These are phyloP conservation scores for Euclidium syriacum DNA, from an alignment of 345 rosid species.

Conservation along the genomic window DNA sequence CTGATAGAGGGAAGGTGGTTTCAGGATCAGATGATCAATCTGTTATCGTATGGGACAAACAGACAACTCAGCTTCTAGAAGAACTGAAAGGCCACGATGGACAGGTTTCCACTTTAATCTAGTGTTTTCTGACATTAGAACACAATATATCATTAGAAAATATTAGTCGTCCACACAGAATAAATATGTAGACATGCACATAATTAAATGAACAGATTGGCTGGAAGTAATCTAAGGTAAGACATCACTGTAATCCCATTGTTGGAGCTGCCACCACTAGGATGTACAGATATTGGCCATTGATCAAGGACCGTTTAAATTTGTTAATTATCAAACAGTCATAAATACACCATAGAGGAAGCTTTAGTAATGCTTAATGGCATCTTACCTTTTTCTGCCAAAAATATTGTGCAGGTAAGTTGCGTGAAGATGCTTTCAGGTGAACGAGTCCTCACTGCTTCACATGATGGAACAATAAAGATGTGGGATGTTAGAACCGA, in stretches of 20 bases:
- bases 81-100: conserved; percentile 94
- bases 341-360: conserved; percentile 7
- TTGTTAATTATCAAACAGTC: conserved; percentile 1
- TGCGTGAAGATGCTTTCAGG: conserved; percentile 93
- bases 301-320: conserved; percentile 1
- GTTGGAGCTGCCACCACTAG: conserved; percentile 10
- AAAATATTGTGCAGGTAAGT: conserved; percentile 54
- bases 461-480: conserved; percentile 91
- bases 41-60: conserved; percentile 98
- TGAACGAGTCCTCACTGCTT: conserved; percentile 88
- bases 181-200: not conserved
- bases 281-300: not conserved
- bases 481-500: conserved; percentile 99
- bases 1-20: conserved; percentile 94
- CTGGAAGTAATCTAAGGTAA: too few relatives aligned
- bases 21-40: conserved; percentile 98
- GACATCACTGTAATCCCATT: not conserved
- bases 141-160: not conserved
- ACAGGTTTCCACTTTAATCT: conserved; percentile 54
- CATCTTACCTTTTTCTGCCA: conserved; percentile 1
- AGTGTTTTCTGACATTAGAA: conserved; percentile 5
- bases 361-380: not conserved
- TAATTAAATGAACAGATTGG: not conserved
- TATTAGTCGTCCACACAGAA: not conserved
- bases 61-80: conserved; percentile 83